These are phyloP conservation scores for Cercophora samala DNA, from an alignment of 495 filamentous ascomycete species.

Conservation along the genomic window DNA sequence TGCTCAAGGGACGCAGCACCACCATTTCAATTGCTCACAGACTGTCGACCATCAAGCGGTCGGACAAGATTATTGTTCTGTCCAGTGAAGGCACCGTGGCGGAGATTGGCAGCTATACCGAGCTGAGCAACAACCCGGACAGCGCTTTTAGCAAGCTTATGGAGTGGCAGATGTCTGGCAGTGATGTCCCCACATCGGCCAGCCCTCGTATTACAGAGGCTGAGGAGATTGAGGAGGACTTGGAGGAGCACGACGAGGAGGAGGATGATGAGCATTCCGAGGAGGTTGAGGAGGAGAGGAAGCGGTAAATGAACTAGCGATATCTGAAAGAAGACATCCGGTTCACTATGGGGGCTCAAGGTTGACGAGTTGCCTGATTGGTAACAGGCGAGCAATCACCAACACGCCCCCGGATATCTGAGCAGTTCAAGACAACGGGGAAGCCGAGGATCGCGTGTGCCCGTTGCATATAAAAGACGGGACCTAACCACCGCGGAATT, in stretches of 20 bases:
- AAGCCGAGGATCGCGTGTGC: neutral
- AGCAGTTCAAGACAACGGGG: neutral
- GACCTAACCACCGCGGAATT: neutral
- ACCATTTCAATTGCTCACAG: slow-evolving; percentile 97
- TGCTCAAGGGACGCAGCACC: slow-evolving; percentile 82
- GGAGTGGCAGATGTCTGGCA: slow-evolving; percentile 98
- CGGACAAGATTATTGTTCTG: slow-evolving; percentile 87
- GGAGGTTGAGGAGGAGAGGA: slow-evolving; percentile 15
- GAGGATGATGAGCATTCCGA: slow-evolving; percentile 27
- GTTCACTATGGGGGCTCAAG: neutral
- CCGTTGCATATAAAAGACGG: neutral
- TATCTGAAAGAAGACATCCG: neutral
- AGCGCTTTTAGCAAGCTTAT: slow-evolving; percentile 92
- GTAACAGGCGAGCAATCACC: too few relatives aligned
- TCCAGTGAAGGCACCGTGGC: slow-evolving; percentile 80
- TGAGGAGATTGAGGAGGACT: slow-evolving; percentile 46
- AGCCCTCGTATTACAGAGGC: slow-evolving; percentile 40
- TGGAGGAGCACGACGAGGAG: slow-evolving; percentile 39
- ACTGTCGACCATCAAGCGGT: slow-evolving; percentile 91
- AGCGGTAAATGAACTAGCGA: slow-evolving; percentile 8
- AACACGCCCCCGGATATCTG: neutral
- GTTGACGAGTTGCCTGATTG: too few relatives aligned
- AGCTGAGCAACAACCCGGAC: slow-evolving; percentile 64
- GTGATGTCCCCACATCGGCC: slow-evolving; percentile 48
- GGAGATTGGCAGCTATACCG: slow-evolving; percentile 78